phyloP scores from a whole-genome alignment of 805 yeast species.

The Nematodospora valgi region DNA sequence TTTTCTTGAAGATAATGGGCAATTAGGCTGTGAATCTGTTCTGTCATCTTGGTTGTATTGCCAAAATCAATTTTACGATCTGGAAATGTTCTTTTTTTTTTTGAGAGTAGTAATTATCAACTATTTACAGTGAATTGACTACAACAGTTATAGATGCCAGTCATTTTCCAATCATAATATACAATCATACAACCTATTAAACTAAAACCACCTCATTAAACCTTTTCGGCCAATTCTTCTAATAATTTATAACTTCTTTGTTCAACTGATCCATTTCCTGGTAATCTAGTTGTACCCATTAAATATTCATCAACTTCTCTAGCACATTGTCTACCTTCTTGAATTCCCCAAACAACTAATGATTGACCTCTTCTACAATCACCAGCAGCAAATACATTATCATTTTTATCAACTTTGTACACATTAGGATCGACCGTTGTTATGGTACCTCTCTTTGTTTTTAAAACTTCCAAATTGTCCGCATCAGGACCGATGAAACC shows the following conservation, averaged over 20 bases:
- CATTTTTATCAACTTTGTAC: slow-evolving; percentile 61
- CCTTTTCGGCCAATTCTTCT: slow-evolving; percentile 71
- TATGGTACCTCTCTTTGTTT: slow-evolving; percentile 84
- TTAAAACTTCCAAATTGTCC: slow-evolving; percentile 61
- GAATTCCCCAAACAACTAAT: slow-evolving; percentile 98
- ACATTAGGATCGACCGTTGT: slow-evolving; percentile 56
- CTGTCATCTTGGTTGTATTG: slow-evolving; percentile 2
- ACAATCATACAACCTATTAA: no score
- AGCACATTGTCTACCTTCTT: slow-evolving; percentile 99
- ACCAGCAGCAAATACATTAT: slow-evolving; percentile 90
- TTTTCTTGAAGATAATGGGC: slow-evolving; percentile 59
- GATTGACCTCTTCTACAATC: slow-evolving; percentile 99
- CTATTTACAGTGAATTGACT: no score
- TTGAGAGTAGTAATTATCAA: no score
- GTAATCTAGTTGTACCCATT: slow-evolving; percentile 77
- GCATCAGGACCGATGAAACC: slow-evolving; percentile 97
- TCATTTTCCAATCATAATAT: no score
- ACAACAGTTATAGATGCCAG: no score
- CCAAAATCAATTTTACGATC: no score
- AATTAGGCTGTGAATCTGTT: slow-evolving; percentile 33
- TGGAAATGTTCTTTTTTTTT: no score
- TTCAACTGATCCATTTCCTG: slow-evolving; percentile 91
- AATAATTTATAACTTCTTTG: slow-evolving; percentile 75
- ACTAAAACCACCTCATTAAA: no score
- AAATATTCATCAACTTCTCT: slow-evolving; percentile 81